Percentiles rank a stretch among this genome's conserved stretches.
phyloP scores from a whole-genome alignment of 805 yeast species.

The Zygosaccharomyces rouxii region DNA sequence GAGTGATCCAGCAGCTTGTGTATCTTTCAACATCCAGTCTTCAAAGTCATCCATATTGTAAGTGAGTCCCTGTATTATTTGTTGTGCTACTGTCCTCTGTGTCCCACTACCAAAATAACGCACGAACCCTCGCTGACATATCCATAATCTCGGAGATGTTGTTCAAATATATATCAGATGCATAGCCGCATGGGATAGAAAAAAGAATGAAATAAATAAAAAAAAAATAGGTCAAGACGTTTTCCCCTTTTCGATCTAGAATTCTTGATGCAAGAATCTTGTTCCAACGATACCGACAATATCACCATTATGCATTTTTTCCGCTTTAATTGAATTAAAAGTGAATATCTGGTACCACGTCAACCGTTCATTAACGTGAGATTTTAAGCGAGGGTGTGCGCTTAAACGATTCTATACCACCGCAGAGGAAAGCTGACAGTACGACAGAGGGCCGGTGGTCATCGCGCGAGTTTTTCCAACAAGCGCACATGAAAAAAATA shows the following conservation, averaged over 20 bases:
- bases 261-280: conserved; percentile 1
- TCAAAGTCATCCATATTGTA: conserved; percentile 9
- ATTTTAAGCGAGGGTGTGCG: not conserved
- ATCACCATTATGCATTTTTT: conserved; percentile 5
- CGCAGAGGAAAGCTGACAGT: not conserved
- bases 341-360: conserved; percentile 4
- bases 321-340: not conserved
- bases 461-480: conserved; percentile 6
- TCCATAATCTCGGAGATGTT: conserved; percentile 1
- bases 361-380: not conserved
- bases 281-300: not conserved
- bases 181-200: not conserved
- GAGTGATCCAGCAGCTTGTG: conserved; percentile 9
- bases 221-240: not conserved
- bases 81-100: not conserved
- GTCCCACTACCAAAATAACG: not conserved
- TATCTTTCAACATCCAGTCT: conserved; percentile 20
- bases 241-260: not conserved
- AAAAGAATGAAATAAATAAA: not conserved
- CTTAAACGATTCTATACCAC: too few relatives aligned
- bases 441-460: not conserved
- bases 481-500: not conserved
- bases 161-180: not conserved
- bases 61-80: not conserved
- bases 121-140: not conserved